Percentiles rank a stretch among this genome's conserved stretches.
Evolutionary conservation across 2,329 filamentous ascomycete genomes (phyloP).

Genomic region (Hyphodiscus sp.): DNA sequence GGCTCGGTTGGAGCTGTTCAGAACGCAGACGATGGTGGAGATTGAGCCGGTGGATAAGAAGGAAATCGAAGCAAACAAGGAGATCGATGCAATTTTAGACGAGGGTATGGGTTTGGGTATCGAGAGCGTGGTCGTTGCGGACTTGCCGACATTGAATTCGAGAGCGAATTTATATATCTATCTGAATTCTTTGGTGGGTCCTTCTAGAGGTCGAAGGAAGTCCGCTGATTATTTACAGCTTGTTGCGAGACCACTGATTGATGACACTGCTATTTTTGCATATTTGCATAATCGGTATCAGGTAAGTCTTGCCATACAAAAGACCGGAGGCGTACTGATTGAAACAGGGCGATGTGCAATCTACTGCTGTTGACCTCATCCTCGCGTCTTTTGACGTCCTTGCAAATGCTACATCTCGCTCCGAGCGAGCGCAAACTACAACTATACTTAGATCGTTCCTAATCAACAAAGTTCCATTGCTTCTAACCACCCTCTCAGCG

Average conservation of each 20-base stretch:
- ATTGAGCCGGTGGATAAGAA: slow-evolving; percentile 50
- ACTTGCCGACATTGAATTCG: slow-evolving; percentile 67
- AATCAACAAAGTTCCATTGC: slow-evolving; percentile 62
- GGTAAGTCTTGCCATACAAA: slow-evolving; percentile 37
- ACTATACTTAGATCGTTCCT: slow-evolving; percentile 81
- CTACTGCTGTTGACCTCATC: slow-evolving; percentile 74
- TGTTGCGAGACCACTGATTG: slow-evolving; percentile 72
- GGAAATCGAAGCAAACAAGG: slow-evolving; percentile 41
- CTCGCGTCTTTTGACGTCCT: slow-evolving; percentile 85
- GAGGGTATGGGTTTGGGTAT: slow-evolving; percentile 45
- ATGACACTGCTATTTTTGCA: slow-evolving; percentile 70
- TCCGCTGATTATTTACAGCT: slow-evolving; percentile 49
- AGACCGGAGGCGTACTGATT: slow-evolving; percentile 25
- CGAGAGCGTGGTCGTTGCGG: slow-evolving; percentile 41
- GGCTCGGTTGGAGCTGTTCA: slow-evolving; percentile 48
- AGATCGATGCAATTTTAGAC: slow-evolving; percentile 53
- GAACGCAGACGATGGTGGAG: slow-evolving; percentile 47
- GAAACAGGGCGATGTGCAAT: slow-evolving; percentile 64
- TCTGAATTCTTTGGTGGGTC: slow-evolving; percentile 69
- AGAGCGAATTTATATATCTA: slow-evolving; percentile 81
- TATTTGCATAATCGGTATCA: slow-evolving; percentile 83
- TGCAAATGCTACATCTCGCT: slow-evolving; percentile 76
- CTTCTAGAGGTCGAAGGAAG: background rate
- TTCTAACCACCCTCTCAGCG: slow-evolving; percentile 51
- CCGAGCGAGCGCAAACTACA: slow-evolving; percentile 51